These are phyloP conservation scores for Boletus pseudopeckii DNA, from an alignment of 768 basidiomycete genomes.

Conservation along the genomic window DNA sequence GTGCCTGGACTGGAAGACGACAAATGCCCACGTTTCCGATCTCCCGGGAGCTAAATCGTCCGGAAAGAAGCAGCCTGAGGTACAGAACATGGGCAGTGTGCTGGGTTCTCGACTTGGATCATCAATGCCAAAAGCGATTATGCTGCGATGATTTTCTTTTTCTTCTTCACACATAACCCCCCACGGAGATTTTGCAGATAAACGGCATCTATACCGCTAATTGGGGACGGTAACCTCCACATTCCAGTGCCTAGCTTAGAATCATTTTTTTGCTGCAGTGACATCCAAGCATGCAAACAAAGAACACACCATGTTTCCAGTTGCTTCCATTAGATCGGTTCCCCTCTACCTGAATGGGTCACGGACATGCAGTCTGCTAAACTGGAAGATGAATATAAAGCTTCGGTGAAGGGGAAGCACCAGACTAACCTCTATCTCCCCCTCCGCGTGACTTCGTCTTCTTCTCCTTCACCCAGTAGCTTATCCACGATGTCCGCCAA, in stretches of 20 bases:
- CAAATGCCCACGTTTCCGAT: neutral
- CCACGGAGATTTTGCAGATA: conserved; percentile 4
- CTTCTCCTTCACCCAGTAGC: neutral
- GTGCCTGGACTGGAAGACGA: neutral
- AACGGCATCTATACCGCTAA: conserved; percentile 13
- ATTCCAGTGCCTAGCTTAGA: conserved; percentile 8
- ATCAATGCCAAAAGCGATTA: neutral
- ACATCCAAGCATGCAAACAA: conserved; percentile 11
- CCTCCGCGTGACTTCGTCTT: conserved; percentile 2
- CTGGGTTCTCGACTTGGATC: neutral
- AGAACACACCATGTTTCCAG: neutral
- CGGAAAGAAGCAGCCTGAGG: neutral
- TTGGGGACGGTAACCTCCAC: conserved; percentile 5
- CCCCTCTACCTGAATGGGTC: neutral
- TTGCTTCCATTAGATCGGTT: conserved; percentile 1
- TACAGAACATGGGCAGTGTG: neutral
- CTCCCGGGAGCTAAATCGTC: neutral
- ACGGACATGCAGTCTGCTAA: neutral
- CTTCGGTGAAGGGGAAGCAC: neutral
- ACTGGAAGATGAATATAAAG: conserved; percentile 17
- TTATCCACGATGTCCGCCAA: conserved; percentile 18
- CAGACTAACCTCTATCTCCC: neutral
- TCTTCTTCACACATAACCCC: neutral
- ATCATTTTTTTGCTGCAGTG: neutral
- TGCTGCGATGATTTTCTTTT: conserved; percentile 4